Conservation (phyloP, 352 stramenopile species). For the Phytophthora parvispora region DNA sequence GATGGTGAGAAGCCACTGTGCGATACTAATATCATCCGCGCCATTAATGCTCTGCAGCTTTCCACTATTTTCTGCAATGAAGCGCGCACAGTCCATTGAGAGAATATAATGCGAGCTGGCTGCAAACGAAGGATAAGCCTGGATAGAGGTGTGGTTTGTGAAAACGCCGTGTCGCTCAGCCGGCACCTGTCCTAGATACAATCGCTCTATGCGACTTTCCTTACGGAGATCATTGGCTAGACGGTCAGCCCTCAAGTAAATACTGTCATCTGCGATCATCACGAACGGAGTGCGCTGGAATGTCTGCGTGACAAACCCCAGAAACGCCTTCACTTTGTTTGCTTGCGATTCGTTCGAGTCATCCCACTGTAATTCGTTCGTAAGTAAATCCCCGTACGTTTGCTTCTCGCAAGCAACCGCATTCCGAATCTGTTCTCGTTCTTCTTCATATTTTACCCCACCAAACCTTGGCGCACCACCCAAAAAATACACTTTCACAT, state of each 20-base stretch:
- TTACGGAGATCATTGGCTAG: neutral
- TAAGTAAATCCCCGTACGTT: slow-evolving; percentile 43
- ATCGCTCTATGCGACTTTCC: neutral
- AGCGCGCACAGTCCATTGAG: slow-evolving; percentile 47
- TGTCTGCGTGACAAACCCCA: slow-evolving; percentile 12
- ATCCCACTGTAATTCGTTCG: slow-evolving; percentile 37
- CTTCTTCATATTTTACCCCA: neutral
- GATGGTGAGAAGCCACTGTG: slow-evolving; percentile 60
- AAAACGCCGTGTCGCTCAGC: slow-evolving; percentile 1
- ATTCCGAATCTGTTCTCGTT: neutral
- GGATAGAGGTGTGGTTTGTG: slow-evolving; percentile 25
- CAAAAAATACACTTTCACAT: slow-evolving; percentile 49
- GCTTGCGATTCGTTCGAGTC: slow-evolving; percentile 33
- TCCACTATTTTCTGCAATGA: slow-evolving; percentile 41
- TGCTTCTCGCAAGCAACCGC: slow-evolving; percentile 30
- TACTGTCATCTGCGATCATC: slow-evolving; percentile 34
- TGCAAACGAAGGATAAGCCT: slow-evolving; percentile 37
- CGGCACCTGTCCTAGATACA: neutral
- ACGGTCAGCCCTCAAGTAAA: neutral
- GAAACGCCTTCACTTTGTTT: slow-evolving; percentile 33
- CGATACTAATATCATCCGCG: slow-evolving; percentile 63
- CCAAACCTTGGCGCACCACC: slow-evolving; percentile 23
- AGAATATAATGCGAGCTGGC: slow-evolving; percentile 49
- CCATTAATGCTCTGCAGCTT: slow-evolving; percentile 28
- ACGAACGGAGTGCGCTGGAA: slow-evolving; percentile 30